These are phyloP conservation scores for Boletus insuetus DNA, from an alignment of 768 basidiomycete species.

Conservation along the genomic window DNA sequence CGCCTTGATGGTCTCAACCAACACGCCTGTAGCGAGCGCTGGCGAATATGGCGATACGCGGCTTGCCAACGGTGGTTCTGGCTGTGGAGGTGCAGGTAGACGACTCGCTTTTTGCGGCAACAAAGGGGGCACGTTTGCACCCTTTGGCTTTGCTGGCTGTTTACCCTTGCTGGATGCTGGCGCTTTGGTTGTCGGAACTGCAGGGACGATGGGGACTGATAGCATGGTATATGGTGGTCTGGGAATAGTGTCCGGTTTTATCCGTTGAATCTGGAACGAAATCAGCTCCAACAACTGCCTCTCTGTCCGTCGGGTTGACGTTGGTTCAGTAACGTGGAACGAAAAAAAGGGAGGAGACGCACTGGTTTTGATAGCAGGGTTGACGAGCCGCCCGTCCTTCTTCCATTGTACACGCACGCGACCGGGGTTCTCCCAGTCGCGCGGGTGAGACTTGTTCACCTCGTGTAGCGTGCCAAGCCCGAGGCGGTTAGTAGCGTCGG, in stretches of 20 bases:
- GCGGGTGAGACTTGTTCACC: constrained; percentile 86
- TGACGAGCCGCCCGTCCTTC: constrained; percentile 67
- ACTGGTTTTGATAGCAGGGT: constrained; percentile 75
- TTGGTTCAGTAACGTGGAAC: background rate
- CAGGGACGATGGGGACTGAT: constrained; percentile 27
- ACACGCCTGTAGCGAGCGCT: constrained; percentile 68
- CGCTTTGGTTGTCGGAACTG: constrained; percentile 31
- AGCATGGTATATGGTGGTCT: constrained; percentile 55
- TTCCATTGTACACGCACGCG: constrained; percentile 92
- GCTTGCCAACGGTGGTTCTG: constrained; percentile 66
- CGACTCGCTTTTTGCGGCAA: constrained; percentile 33
- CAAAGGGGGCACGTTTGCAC: constrained; percentile 31
- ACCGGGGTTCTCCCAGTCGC: constrained; percentile 98
- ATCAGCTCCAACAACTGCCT: constrained; percentile 77
- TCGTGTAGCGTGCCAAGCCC: constrained; percentile 84
- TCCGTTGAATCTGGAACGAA: constrained; percentile 65
- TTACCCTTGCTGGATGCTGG: constrained; percentile 46
- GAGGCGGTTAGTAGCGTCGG: constrained; percentile 73
- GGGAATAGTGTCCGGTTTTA: constrained; percentile 70
- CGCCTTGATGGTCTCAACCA: constrained; percentile 82
- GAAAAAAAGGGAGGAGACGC: constrained; percentile 29
- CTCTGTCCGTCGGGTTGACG: constrained; percentile 44
- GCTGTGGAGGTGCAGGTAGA: constrained; percentile 73
- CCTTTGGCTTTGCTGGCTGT: constrained; percentile 47
- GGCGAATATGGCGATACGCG: constrained; percentile 83